Evolutionary conservation across 768 basidiomycete species (phyloP), one percentile per base, ranked within the genome.

Genomic region (Leccinum variicolor): DNA sequence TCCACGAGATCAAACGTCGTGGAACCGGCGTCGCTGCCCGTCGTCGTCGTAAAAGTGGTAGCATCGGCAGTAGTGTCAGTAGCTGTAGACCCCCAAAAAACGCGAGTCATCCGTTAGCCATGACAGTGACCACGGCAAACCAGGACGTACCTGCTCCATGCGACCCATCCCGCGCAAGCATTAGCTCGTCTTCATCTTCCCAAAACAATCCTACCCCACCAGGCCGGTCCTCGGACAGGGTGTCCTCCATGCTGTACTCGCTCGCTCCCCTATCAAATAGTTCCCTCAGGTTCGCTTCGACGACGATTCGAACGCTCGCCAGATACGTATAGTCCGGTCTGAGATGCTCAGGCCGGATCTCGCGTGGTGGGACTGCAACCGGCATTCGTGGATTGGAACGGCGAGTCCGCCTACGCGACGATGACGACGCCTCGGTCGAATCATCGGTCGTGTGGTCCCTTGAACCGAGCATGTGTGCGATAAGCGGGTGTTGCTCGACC

Each of bases 251-350:
- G 26, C 41, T 19, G n/a, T 56, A n/a, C 39, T 39, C 45, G 10
- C 3, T 17, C 41, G 43, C 15, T 29, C 34, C 53, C 1, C 17
- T 26, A 6, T 55, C 61, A 28, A 77, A 72, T 4, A 74, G 52
- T 11, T 81, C 80, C 11, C 69, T 73, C 57, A 84, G 54, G 57
- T 84, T 85, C 31, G 76, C 73, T 62, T 85, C 83, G 15, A 84
- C 73, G 10, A 83, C 70, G 23, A 78, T 69, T 13, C 84, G 76
- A 9, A 74, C 81, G 14, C 81, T 78, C 3, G 80, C 74, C 13
- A 84, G 76, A 67, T 75, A 84, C 2, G 72, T 69, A 66, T 83
- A 85, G 62, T 85, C 83, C 0, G 79, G 79, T 15, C 77, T 59
- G 17, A 69, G 67, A 21, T 78, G 70, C 26, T 71, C 66, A 4